These are phyloP conservation scores for Fraxinus floribunda DNA, from an alignment of 305 asterid genomes.

Conservation along the genomic window DNA sequence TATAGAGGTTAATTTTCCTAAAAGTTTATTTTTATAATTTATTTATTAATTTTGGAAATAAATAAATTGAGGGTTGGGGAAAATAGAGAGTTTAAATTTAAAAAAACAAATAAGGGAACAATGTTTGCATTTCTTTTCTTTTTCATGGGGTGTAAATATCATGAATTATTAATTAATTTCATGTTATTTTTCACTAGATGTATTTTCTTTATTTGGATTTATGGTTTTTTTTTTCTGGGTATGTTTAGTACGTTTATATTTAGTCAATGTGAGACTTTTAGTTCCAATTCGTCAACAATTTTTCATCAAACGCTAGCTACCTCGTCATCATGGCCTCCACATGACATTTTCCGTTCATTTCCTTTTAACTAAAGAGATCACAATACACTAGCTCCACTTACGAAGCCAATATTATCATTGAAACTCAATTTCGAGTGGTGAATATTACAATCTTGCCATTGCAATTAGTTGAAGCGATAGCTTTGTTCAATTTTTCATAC, in stretches of 20 bases:
- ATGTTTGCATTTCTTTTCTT: constrained; percentile 31
- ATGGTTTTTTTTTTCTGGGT: not conserved
- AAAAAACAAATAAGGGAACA: constrained; percentile 35
- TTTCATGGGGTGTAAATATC: constrained; percentile 62
- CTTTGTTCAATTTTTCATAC: not conserved
- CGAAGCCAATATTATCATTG: not conserved
- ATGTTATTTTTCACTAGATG: not conserved
- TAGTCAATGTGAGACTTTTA: not conserved
- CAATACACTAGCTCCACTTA: not conserved
- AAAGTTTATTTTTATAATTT: constrained; percentile 51
- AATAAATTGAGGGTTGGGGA: constrained; percentile 34
- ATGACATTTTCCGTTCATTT: not conserved
- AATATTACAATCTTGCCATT: not conserved
- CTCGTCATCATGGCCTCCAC: not conserved
- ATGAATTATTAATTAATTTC: constrained; percentile 38
- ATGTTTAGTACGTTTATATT: not conserved
- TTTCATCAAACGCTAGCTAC: not conserved
- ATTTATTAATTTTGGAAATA: constrained; percentile 56
- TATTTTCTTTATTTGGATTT: not conserved
- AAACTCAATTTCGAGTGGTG: not conserved
- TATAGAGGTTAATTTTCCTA: constrained; percentile 29
- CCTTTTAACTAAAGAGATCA: not conserved
- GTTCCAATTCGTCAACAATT: not conserved
- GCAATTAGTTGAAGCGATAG: not conserved
- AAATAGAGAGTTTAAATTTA: constrained; percentile 26